Conservation (phyloP, 106 monocot genomes). For the Posidonia australis region DNA sequence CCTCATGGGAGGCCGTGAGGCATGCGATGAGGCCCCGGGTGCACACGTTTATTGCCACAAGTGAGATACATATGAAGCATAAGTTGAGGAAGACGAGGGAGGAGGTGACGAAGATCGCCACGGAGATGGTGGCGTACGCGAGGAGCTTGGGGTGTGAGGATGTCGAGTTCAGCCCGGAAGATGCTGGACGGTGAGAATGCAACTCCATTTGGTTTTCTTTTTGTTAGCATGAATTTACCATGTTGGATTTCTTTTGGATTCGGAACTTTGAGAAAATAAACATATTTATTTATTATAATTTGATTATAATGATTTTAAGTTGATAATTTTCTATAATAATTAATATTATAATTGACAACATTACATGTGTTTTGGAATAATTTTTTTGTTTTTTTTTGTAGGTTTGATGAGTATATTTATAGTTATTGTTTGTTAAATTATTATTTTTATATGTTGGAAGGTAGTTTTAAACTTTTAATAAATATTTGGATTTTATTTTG, state of each 20-base stretch:
- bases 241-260: background rate
- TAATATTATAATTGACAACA: too few species aligned
- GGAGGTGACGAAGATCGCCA: constrained; percentile 68
- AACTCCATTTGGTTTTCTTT: background rate
- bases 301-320: too few species aligned
- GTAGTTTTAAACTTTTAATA: too few species aligned
- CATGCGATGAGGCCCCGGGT: constrained; percentile 58
- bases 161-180: constrained; percentile 85
- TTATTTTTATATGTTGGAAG: too few species aligned
- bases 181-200: constrained; percentile 65
- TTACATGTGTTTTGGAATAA: too few species aligned
- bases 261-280: too few species aligned
- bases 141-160: constrained; percentile 77
- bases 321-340: too few species aligned
- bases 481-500: too few species aligned
- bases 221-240: background rate
- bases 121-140: constrained; percentile 77
- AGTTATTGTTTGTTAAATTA: too few species aligned
- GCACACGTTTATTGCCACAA: constrained; percentile 84
- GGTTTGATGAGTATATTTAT: too few species aligned
- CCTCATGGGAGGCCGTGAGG: constrained; percentile 84
- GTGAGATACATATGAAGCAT: constrained; percentile 77
- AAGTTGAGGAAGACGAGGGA: constrained; percentile 83
- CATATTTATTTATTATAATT: too few species aligned
- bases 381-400: too few species aligned